Conservation (phyloP, 2,329 filamentous ascomycete species). For the Pseudogymnoascus sp. region DNA sequence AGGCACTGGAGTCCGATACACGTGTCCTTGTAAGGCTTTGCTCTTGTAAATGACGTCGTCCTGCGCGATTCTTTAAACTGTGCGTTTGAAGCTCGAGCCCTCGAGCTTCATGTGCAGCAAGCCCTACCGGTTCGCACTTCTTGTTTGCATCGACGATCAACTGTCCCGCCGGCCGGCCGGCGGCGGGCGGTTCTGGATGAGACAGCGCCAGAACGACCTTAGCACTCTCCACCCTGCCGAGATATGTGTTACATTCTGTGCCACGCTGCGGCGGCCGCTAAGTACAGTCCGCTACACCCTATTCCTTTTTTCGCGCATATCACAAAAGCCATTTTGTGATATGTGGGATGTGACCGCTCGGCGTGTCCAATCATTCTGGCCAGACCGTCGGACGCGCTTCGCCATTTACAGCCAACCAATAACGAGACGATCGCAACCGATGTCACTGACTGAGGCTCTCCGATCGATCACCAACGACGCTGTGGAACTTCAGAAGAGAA, state of each 20-base stretch:
- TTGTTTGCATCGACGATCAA: constrained; percentile 12
- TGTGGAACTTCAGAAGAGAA: background rate
- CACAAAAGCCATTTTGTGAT: constrained; percentile 10
- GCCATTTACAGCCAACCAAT: constrained; percentile 2
- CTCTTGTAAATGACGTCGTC: constrained; percentile 1
- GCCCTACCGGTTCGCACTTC: constrained; percentile 8
- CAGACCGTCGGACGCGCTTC: constrained; percentile 1
- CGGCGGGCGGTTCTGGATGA: background rate
- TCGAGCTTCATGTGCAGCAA: constrained; percentile 10
- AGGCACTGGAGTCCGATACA: constrained; percentile 8
- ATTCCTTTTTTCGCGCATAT: constrained; percentile 3
- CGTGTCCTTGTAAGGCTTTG: constrained; percentile 9
- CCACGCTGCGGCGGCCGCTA: constrained; percentile 6
- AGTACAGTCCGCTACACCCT: background rate
- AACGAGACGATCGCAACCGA: constrained; percentile 2
- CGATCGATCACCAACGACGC: background rate
- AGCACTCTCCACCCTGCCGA: constrained; percentile 5
- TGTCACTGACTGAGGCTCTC: constrained; percentile 10
- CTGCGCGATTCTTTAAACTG: background rate
- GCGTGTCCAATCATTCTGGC: constrained; percentile 2
- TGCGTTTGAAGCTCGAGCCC: constrained; percentile 7
- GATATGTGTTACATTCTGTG: constrained; percentile 11
- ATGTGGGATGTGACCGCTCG: constrained; percentile 1
- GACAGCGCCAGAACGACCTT: background rate
- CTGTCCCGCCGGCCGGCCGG: background rate